Percentiles rank a stretch among this genome's conserved stretches.
These are phyloP conservation scores for Pyrus betulifolia DNA, from an alignment of 306 rosid genomes.

Conservation along the genomic window DNA sequence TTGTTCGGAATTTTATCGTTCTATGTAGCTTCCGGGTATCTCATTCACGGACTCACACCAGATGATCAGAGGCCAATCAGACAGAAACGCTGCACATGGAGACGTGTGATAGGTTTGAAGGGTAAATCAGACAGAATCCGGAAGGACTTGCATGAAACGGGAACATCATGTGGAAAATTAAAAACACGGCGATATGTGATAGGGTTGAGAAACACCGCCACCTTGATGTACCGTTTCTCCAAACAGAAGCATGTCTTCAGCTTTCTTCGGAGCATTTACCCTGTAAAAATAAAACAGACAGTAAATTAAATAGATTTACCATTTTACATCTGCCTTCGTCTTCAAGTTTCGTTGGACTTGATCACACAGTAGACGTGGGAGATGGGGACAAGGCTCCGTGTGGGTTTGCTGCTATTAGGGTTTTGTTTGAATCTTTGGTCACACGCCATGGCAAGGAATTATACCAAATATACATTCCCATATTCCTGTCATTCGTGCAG, in stretches of 20 bases:
- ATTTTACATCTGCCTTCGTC: not conserved
- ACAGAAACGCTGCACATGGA: not conserved
- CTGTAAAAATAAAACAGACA: not conserved
- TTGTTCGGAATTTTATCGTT: slow-evolving; percentile 42
- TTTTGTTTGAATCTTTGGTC: not conserved
- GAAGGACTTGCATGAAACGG: too few relatives aligned
- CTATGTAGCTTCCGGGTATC: slow-evolving; percentile 35
- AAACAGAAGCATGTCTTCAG: not conserved
- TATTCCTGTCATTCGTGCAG: not conserved
- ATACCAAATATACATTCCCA: slow-evolving; percentile 10
- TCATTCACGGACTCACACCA: slow-evolving; percentile 20
- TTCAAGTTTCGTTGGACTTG: not conserved
- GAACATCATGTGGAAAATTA: too few relatives aligned
- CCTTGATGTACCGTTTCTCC: too few relatives aligned
- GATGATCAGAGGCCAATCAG: slow-evolving; percentile 41
- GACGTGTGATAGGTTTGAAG: too few relatives aligned
- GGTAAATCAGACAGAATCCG: too few relatives aligned
- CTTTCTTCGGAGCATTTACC: not conserved
- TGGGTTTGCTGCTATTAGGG: slow-evolving; percentile 6
- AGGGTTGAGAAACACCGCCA: too few relatives aligned
- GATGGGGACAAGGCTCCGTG: not conserved
- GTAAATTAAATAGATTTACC: not conserved
- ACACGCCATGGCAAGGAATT: slow-evolving; percentile 16
- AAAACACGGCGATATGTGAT: too few relatives aligned
- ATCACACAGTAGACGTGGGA: not conserved